Percentiles rank a stretch among this genome's conserved stretches.
phyloP scores from a whole-genome alignment of 768 basidiomycete genomes.

The Xerocomellus intermedius region DNA sequence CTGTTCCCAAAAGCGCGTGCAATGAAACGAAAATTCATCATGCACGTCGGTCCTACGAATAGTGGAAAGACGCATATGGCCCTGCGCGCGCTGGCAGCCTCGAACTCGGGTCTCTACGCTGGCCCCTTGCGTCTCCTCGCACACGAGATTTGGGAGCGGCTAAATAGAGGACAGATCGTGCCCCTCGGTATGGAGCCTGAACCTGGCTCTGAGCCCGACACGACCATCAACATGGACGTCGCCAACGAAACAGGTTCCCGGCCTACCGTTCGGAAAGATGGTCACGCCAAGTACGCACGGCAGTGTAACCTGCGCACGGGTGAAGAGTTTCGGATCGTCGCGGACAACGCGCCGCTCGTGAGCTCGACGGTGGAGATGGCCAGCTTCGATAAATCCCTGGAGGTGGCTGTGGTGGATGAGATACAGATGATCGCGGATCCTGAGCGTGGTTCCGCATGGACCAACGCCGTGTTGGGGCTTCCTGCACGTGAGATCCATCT shows the following conservation, averaged over 20 bases:
- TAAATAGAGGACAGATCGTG: conserved; percentile 87
- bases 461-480: conserved; percentile 71
- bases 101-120: conserved; percentile 75
- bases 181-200: conserved; percentile 60
- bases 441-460: conserved; percentile 81
- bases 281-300: conserved; percentile 52
- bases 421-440: conserved; percentile 92
- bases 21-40: conserved; percentile 73
- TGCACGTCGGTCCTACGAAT: conserved; percentile 98
- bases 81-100: conserved; percentile 79
- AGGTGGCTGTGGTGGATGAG: conserved; percentile 94
- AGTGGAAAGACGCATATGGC: conserved; percentile 97
- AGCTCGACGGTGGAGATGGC: conserved; percentile 97
- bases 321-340: conserved; percentile 79
- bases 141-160: conserved; percentile 88
- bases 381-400: conserved; percentile 38
- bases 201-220: conserved; percentile 37
- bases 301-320: conserved; percentile 88
- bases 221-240: conserved; percentile 34
- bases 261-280: conserved; percentile 33
- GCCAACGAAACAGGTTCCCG: conserved; percentile 19
- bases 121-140: conserved; percentile 92
- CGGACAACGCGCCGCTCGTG: conserved; percentile 50
- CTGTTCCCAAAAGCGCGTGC: conserved; percentile 51
- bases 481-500: conserved; percentile 84